Base-by-base conservation (phyloP, 306 rosid species). In the Sophora flavescens region DNA sequence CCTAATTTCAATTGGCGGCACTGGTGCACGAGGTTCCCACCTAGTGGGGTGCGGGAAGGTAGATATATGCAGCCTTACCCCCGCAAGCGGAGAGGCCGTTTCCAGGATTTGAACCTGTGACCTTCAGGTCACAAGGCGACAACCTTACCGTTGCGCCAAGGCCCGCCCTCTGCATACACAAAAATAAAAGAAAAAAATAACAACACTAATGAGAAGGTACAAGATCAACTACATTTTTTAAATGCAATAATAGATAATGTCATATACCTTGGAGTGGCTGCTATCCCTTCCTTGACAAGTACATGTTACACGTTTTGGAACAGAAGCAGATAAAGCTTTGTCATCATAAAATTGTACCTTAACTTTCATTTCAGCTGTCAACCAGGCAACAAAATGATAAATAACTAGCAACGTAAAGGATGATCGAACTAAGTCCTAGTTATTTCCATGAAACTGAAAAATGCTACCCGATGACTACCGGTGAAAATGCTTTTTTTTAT, bases 261-360 rank as follows among this genome's bases (percentile, higher is more conserved):
- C 68, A 78, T 80, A 41, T 83, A 90, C 98, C 86, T 93, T 1
- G 96, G 90, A 38, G 96, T 83, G 80, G 91, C 89, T 74, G 91
- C 89, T 74, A 88, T 83, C 58, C 82, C 96, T 78, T 95, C 97
- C 88, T 89, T 92, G 80, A 95, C 93, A 76, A 76, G 35, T 81
- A 73, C 97, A 89, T n/a, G 88, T 90, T 53, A 89, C 97, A 1
- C 88, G 92, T 76, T 90, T 92, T 38, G 98, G 98, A 88, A 95
- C 91, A 14, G 95, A 63, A 45, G 96, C 97, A 32, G 97, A 92
- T 70, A 95, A 74, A 79, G 98, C 92, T 44, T 45, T 92, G 61
- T 88, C 98, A 36, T 90, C 92, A 75, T 77, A 95, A 85, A 90
- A 73, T 68, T 89, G 92, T 51, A 95, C 87, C 86, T 71, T 88